Conservation (phyloP, 768 basidiomycete species). For the Leccinum rimulosum region DNA sequence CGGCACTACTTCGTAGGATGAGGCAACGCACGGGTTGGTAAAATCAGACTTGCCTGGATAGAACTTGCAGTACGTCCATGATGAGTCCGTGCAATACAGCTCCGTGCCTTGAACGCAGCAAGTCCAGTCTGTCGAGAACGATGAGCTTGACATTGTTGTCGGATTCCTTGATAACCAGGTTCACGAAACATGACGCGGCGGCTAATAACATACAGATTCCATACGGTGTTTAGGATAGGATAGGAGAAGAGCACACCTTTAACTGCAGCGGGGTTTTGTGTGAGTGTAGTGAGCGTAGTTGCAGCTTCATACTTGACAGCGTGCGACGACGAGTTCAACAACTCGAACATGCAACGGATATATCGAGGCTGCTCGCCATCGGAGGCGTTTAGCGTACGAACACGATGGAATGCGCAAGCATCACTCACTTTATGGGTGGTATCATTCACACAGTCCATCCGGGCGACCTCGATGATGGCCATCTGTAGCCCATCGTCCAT, state of each 20-base stretch:
- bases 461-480: slow-evolving; percentile 90
- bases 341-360: slow-evolving; percentile 90
- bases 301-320: slow-evolving; percentile 98
- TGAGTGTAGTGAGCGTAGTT: slow-evolving; percentile 88
- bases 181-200: slow-evolving; percentile 84
- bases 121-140: slow-evolving; percentile 88
- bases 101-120: slow-evolving; percentile 79
- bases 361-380: slow-evolving; percentile 66
- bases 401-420: background rate
- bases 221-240: background rate
- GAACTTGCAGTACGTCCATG: slow-evolving; percentile 92
- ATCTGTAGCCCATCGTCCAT: slow-evolving; percentile 95
- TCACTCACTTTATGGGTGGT: slow-evolving; percentile 72
- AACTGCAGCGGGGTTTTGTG: slow-evolving; percentile 92
- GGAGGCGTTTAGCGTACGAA: slow-evolving; percentile 4
- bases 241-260: slow-evolving; percentile 58
- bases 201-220: slow-evolving; percentile 44
- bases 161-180: slow-evolving; percentile 89
- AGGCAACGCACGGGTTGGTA: background rate
- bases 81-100: slow-evolving; percentile 86
- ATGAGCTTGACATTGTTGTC: slow-evolving; percentile 99
- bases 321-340: slow-evolving; percentile 84
- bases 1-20: slow-evolving; percentile 52
- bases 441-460: slow-evolving; percentile 85
- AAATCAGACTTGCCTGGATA: slow-evolving; percentile 58